These are phyloP conservation scores for Diphasiastrum complanatum DNA, from an alignment of 83 land plant genomes.

Conservation along the genomic window DNA sequence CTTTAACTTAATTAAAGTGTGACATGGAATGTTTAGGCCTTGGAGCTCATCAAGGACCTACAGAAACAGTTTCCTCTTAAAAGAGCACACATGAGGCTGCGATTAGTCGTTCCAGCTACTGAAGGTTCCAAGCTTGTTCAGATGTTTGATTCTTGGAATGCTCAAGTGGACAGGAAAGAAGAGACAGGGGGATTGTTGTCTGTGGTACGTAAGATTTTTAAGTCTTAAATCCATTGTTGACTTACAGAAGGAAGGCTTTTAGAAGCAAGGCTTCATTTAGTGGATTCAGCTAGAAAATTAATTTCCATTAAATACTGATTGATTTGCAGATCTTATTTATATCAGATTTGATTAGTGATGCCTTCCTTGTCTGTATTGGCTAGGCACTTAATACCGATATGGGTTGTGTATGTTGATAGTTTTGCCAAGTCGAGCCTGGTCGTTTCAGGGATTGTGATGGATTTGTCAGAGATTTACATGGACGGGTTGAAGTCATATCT, in stretches of 20 bases:
- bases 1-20: too few species aligned
- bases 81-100: constrained; percentile 74
- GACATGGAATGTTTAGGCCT: constrained; percentile 59
- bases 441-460: constrained; percentile 85
- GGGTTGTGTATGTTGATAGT: constrained; percentile 2
- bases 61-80: constrained; percentile 83
- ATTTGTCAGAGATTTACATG: constrained; percentile 52
- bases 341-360: background rate
- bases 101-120: constrained; percentile 44
- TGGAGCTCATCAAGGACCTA: constrained; percentile 85
- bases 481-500: constrained; percentile 74
- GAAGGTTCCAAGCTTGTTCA: constrained; percentile 38
- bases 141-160: constrained; percentile 56
- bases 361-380: background rate
- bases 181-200: constrained; percentile 32
- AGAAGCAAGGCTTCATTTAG: too few species aligned
- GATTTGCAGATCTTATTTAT: too few species aligned
- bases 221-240: too few species aligned
- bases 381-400: too few species aligned
- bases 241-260: too few species aligned
- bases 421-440: constrained; percentile 84
- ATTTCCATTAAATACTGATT: too few species aligned
- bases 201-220: constrained; percentile 44
- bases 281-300: too few species aligned
- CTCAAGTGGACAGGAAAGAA: constrained; percentile 52